Evolutionary conservation across 2,329 filamentous ascomycete genomes (phyloP), one percentile per base, ranked within the genome.

Genomic region (Botrytis byssoidea): DNA sequence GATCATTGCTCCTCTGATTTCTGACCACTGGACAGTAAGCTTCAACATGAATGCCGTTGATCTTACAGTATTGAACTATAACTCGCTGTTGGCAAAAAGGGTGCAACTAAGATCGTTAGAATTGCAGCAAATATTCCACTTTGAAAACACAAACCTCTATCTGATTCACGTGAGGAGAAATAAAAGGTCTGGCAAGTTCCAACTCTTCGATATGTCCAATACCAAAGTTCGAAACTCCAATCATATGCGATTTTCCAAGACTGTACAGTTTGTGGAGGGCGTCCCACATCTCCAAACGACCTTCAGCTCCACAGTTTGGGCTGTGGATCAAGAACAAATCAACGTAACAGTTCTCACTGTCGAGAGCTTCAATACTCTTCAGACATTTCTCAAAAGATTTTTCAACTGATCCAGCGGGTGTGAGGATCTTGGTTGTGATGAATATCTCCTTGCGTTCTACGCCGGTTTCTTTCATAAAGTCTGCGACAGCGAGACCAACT

Each of bases 41-140:
- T 81, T 89, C 83, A 71, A 89, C 81, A 55, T 87, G 77, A 73
- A 89, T 88, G 9, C 84, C 83, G 46, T 87, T 81, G 59, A 83
- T 79, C 72, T 84, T 81, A 81, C 86, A 88, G 81, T 74, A 77
- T 2, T 85, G 82, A 57, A 88, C 87, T 51, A 88, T 84, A 29
- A 86, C 85, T 48, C 86, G 85, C 79, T 92, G 90, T 9, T 88
- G 85, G 32, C 89, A 86, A 88, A 90, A 93, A 2, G 90, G 90
- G 80, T 93, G 90, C 18, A 93, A 74, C 80, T 81, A 65, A 25
- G 22, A 29, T 42, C 32, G 40, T 70, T 64, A 70, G 65, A 64
- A 12, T 8, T 44, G 10, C 20, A 37, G 7, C 16, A 14, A 22
- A 64, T 22, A 14, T 16, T 10, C 6, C 22, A 40, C 25, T 7